Evolutionary conservation across 768 basidiomycete genomes (phyloP), one percentile per base, ranked within the genome.

Genomic region (Xanthoconium purpureum): DNA sequence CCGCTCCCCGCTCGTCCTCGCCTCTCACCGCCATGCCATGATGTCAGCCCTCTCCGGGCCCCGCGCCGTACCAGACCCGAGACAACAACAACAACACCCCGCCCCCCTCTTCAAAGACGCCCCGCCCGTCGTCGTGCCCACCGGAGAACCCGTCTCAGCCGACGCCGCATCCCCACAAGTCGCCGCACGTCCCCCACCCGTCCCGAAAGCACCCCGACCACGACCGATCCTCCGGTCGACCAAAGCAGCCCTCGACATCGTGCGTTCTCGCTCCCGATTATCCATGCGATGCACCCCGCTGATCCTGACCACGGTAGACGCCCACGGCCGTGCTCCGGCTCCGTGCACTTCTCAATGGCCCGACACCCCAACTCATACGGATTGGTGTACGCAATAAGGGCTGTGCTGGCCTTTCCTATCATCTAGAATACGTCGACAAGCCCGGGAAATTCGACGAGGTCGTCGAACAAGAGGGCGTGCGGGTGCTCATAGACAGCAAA

Each of bases 321-420:
- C 85, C 91, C 0, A 71, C 74, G 28, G 96, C 95, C 13, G 84
- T 95, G 7, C 68, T 74, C 8, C 86, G 90, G 28, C 78, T 98
- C 49, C 81, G 75, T 4, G 79, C 75, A n/a, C 80, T 99, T 30
- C 74, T 93, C 45, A 80, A 80, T n/a, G 82, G 87, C 11, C 93
- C 94, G 24, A 87, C 87, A 3, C 95, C 96, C 0, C 92, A 94
- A 67, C 82, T 94, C 61, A 90, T 99, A 56, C 88, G 96, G 5
- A 91, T 99, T 54, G 94, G 94, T 40, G 94, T 99, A 52, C 86
- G 90, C 62, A 96, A 97, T 78, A 96, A 98, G 75, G 97, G 97
- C 30, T 99, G 97, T 73, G 97, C 97, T 0, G 97, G 88, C 1
- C 81, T 89, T 67, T 79, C 79, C 14, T 84, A 84, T 64, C 91